Base-by-base conservation (phyloP, 306 rosid genomes). In the Astragalus glycyphyllos region DNA sequence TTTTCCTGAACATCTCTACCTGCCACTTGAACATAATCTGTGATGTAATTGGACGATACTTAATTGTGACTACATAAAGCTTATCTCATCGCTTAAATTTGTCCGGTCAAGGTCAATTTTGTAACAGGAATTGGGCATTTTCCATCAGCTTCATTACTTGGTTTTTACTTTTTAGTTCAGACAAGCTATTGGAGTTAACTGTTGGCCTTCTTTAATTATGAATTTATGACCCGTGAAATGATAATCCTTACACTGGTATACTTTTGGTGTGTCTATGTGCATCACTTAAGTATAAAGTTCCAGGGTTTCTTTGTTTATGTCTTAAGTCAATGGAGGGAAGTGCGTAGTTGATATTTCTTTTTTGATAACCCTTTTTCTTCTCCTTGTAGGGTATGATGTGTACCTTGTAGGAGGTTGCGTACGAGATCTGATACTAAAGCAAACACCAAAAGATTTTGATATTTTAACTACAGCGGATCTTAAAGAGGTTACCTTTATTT, bases 401-500 rank as follows among this genome's bases (percentile, higher is more conserved):
- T 83, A 83, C 66, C 86, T 83, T 32, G 86, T 83, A 10, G 86
- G 86, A 60, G 86, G 86, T 45, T 79, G 84, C 76, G 86, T 79
- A 23, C 81, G 86, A 47, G 86, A 83, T 73, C 73, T 83, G 65
- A 75, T 83, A 32, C 77, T 83, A 47, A 79, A 55, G 76, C 76
- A 77, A 64, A 83, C 61, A 55, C 86, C 86, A 47, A 83, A 83
- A 58, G 86, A 83, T 72, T 83, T 83, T 67, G 86, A 83, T 72
- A 61, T 83, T 48, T 54, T 93, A 61, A 93, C 98, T 76, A 75
- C 97, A 4, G 98, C 98, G 0, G 82, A 85, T 64, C 89, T 93
- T 69, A 85, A 64, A 61, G 93, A 90, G 98, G 97, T 93, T 81
- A 20, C 61, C 51, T 77, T 69, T 38, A 34, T 63, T 48, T 82